Evolutionary conservation across 73 alveolate genomes (phyloP).

Genomic region (Effrenium voratum): DNA sequence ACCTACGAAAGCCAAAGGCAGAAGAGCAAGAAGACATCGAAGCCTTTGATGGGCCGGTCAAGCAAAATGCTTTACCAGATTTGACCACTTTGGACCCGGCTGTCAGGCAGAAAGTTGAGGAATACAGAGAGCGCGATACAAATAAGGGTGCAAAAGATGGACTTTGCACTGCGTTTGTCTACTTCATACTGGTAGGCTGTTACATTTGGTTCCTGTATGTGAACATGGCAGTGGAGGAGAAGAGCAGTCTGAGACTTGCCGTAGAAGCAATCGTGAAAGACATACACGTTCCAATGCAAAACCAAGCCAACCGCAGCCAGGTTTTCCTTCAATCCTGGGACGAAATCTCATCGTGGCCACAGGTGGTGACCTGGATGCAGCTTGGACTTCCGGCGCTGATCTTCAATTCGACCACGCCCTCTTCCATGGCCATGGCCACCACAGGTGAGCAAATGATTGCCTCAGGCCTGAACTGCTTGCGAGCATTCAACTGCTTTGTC

Average conservation of each 20-base stretch:
- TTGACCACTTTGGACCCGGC: conserved; percentile 59
- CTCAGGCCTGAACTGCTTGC: conserved; percentile 32
- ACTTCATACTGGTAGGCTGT: conserved; percentile 59
- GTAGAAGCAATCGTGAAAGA: conserved; percentile 30
- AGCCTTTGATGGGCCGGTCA: conserved; percentile 11
- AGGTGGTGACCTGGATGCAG: conserved; percentile 71
- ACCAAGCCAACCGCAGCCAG: neutral
- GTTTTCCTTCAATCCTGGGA: conserved; percentile 20
- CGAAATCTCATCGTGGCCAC: conserved; percentile 69
- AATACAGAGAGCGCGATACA: conserved; percentile 76
- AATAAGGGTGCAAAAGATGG: conserved; percentile 80
- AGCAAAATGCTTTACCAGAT: conserved; percentile 10
- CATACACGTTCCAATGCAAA: conserved; percentile 15
- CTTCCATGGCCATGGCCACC: neutral
- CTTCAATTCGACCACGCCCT: conserved; percentile 57
- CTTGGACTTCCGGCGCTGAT: conserved; percentile 58
- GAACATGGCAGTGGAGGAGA: conserved; percentile 85
- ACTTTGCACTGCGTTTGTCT: conserved; percentile 42
- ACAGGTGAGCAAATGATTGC: neutral
- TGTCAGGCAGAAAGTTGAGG: conserved; percentile 77
- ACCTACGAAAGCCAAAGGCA: conserved; percentile 37
- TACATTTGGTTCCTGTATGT: conserved; percentile 82
- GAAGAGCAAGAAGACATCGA: conserved; percentile 25
- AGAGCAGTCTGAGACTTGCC: conserved; percentile 30
- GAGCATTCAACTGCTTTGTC: conserved; percentile 68